Percentiles rank a stretch among this genome's conserved stretches.
Conservation (phyloP, 345 rosid species). For the Balakata baccata region DNA sequence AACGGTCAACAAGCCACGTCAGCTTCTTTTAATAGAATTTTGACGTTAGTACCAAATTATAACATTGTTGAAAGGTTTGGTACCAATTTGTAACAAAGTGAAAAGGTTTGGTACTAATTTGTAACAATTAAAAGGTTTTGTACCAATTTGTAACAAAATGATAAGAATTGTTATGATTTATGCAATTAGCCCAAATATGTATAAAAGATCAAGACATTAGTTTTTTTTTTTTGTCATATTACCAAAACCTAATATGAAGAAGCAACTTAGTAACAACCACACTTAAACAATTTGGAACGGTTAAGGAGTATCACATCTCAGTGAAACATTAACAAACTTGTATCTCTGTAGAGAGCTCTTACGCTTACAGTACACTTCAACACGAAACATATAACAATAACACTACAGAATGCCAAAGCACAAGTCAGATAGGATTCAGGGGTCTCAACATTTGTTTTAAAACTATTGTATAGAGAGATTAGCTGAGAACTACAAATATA, state of each 20-base stretch:
- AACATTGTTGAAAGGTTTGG: no score
- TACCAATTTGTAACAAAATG: no score
- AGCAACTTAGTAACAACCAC: neutral
- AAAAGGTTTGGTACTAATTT: no score
- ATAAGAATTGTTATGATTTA: no score
- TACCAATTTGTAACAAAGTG: no score
- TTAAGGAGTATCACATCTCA: neutral
- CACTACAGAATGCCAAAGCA: neutral
- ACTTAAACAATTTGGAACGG: neutral
- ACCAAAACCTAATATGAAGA: no score
- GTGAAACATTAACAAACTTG: neutral
- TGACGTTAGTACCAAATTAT: no score
- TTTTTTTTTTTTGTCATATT: no score
- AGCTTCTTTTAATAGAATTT: no score
- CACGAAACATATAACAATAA: neutral
- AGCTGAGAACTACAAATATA: neutral
- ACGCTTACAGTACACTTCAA: neutral
- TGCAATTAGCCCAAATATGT: no score
- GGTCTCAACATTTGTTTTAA: neutral
- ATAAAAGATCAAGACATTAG: neutral
- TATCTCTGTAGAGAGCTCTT: neutral
- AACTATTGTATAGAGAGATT: neutral
- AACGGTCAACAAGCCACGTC: no score
- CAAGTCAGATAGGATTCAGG: neutral
- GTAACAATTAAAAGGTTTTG: no score